phyloP scores from a whole-genome alignment of 2,329 filamentous ascomycete species.

The Colletotrichum sp. region DNA sequence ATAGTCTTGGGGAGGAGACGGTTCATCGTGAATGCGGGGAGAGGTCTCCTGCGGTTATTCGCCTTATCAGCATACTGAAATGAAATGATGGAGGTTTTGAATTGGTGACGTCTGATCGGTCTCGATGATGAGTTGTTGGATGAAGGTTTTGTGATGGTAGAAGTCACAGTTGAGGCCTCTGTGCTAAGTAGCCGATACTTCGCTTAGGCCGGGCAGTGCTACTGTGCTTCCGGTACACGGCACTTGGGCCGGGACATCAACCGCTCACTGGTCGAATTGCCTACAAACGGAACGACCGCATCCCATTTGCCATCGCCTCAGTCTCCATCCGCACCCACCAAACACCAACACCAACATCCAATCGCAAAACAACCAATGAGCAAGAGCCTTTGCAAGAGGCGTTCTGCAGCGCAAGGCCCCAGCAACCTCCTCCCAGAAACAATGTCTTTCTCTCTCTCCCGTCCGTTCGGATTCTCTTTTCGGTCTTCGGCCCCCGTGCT shows the following conservation, averaged over 20 bases:
- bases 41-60: neutral
- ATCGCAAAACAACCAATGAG: constrained; percentile 11
- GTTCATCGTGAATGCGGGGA: neutral
- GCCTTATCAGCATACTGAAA: too few relatives aligned
- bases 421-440: neutral
- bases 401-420: neutral
- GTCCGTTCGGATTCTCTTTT: neutral
- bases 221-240: neutral
- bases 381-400: neutral
- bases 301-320: neutral
- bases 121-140: neutral
- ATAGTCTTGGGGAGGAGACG: neutral
- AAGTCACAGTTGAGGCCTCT: neutral
- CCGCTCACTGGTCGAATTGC: neutral
- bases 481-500: neutral
- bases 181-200: neutral
- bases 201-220: neutral
- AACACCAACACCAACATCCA: neutral
- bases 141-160: neutral
- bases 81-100: neutral
- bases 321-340: neutral
- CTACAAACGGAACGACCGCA: neutral
- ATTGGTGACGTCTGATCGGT: neutral
- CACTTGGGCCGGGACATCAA: neutral
- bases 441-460: neutral